A percentile compares a stretch with the other conserved stretches of the same genome.
phyloP scores from a whole-genome alignment of 1,284 basidiomycete species.

The Cystobasidiaceae sp. region DNA sequence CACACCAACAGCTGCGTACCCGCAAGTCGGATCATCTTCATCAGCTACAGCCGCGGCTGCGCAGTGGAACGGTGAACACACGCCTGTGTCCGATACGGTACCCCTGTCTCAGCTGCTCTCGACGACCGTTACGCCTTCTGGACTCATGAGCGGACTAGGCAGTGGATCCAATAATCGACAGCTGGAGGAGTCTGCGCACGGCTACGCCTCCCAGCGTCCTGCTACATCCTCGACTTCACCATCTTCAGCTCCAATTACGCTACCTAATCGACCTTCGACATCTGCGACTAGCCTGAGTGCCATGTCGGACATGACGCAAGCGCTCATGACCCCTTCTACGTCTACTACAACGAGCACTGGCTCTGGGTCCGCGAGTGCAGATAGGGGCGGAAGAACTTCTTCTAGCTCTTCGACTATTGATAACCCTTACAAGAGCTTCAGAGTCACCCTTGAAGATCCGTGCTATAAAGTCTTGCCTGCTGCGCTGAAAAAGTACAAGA shows the following conservation, averaged over 20 bases:
- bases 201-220: no score
- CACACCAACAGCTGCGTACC: background rate
- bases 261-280: constrained; percentile 14
- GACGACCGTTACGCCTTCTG: no score
- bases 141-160: no score
- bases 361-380: background rate
- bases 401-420: constrained; percentile 46
- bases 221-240: constrained; percentile 5
- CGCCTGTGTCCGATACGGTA: background rate
- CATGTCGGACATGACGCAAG: no score
- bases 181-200: no score
- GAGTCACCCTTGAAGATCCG: constrained; percentile 80
- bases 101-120: no score
- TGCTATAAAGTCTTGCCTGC: constrained; percentile 97
- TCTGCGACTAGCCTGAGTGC: background rate
- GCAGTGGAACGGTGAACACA: background rate
- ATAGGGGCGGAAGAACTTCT: background rate
- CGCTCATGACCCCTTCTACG: background rate
- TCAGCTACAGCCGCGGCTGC: no score
- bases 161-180: no score
- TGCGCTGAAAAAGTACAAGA: constrained; percentile 96
- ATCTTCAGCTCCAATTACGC: background rate
- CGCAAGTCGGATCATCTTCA: background rate
- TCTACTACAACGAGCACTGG: background rate
- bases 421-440: constrained; percentile 51